Percentiles rank a stretch among this genome's conserved stretches.
phyloP scores from a whole-genome alignment of 495 filamentous ascomycete genomes.

The Penicillium odoratum region DNA sequence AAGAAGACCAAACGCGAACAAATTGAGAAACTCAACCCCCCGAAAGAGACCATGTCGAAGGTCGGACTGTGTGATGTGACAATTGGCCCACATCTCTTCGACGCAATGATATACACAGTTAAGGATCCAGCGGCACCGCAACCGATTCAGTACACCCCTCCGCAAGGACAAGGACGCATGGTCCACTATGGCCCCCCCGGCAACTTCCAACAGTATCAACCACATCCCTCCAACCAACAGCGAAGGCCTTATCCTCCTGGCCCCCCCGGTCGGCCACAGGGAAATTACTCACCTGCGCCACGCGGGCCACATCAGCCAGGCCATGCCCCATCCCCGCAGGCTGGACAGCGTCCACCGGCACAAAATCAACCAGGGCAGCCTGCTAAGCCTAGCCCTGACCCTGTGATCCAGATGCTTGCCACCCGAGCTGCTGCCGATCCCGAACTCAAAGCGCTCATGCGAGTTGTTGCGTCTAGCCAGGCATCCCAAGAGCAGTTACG shows the following conservation, averaged over 20 bases:
- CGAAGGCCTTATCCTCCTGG: slow-evolving; percentile 35
- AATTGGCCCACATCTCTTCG: slow-evolving; percentile 88
- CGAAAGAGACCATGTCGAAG: slow-evolving; percentile 83
- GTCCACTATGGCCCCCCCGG: slow-evolving; percentile 71
- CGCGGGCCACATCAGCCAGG: slow-evolving; percentile 29
- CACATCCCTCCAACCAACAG: slow-evolving; percentile 46
- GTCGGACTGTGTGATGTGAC: slow-evolving; percentile 78
- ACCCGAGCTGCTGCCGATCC: slow-evolving; percentile 82
- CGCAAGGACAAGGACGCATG: slow-evolving; percentile 52
- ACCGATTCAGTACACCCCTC: slow-evolving; percentile 46
- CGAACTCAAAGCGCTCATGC: slow-evolving; percentile 93
- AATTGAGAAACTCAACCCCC: slow-evolving; percentile 73
- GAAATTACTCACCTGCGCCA: slow-evolving; percentile 31
- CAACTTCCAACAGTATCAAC: slow-evolving; percentile 48
- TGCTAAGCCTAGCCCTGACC: slow-evolving; percentile 67
- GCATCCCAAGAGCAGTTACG: slow-evolving; percentile 78
- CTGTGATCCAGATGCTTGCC: slow-evolving; percentile 92
- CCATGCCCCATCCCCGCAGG: slow-evolving; percentile 27
- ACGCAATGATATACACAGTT: slow-evolving; percentile 80
- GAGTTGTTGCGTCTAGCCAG: slow-evolving; percentile 84
- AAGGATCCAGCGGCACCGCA: slow-evolving; percentile 64
- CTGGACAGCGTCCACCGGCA: slow-evolving; percentile 32
- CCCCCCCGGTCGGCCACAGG: slow-evolving; percentile 27
- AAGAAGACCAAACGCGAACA: slow-evolving; percentile 74
- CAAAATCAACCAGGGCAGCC: slow-evolving; percentile 39